A percentile compares a stretch with the other conserved stretches of the same genome.
These are phyloP conservation scores for Candida dubliniensis DNA, from an alignment of 1,139 yeast genomes.

Conservation along the genomic window DNA sequence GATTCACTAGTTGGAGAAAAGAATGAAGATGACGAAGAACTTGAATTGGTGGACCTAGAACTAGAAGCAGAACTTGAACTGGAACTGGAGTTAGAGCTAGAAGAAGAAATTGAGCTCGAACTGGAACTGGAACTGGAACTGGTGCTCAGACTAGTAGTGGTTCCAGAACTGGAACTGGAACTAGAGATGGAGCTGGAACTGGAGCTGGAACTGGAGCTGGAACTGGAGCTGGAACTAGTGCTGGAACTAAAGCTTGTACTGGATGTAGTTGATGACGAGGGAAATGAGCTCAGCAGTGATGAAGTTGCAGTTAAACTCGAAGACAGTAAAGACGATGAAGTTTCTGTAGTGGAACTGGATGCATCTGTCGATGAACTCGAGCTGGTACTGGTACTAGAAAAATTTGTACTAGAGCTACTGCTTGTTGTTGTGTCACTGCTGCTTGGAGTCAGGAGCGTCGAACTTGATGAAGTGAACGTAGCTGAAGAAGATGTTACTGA, in stretches of 20 bases:
- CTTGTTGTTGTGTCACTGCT: too few relatives aligned
- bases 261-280: too few relatives aligned
- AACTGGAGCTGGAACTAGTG: neutral
- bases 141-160: too few relatives aligned
- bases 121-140: neutral
- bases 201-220: conserved; percentile 2
- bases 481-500: neutral
- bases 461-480: too few relatives aligned
- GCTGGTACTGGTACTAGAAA: too few relatives aligned
- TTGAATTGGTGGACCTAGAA: neutral
- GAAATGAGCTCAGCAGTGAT: too few relatives aligned
- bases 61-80: conserved; percentile 4
- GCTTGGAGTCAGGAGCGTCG: too few relatives aligned
- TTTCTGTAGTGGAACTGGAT: neutral
- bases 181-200: neutral
- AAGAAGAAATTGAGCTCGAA: conserved; percentile 3
- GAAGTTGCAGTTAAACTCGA: too few relatives aligned
- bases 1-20: conserved; percentile 1
- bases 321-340: neutral
- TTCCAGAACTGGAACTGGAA: neutral
- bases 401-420: too few relatives aligned
- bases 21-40: conserved; percentile 8
- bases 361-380: too few relatives aligned
- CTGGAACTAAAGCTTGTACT: neutral
- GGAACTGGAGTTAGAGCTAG: conserved; percentile 9